Percentiles rank a stretch among this genome's conserved stretches.
Conservation (phyloP, 2,329 filamentous ascomycete species). For the Aspergillus sp. region DNA sequence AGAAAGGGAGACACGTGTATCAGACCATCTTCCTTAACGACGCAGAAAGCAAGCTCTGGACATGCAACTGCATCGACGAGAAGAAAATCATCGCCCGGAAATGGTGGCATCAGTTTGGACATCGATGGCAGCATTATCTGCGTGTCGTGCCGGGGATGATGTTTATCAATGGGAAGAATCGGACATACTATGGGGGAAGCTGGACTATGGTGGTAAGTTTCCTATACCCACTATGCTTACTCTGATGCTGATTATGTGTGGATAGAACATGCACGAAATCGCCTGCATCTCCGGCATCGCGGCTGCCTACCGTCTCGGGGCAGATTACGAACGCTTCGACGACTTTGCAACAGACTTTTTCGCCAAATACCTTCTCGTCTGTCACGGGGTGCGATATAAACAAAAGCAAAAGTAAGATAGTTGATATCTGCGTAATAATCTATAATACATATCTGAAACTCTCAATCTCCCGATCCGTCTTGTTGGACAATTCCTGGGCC, state of each 20-base stretch:
- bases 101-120: no score
- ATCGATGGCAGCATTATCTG: no score
- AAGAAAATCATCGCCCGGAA: no score
- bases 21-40: no score
- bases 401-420: background rate
- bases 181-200: no score
- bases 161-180: no score
- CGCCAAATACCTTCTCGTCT: conserved; percentile 27
- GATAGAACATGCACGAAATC: conserved; percentile 58
- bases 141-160: no score
- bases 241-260: background rate
- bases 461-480: conserved; percentile 30
- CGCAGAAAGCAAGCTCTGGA: no score
- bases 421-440: background rate
- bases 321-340: conserved; percentile 48
- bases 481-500: conserved; percentile 27
- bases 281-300: conserved; percentile 68
- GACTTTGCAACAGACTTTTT: conserved; percentile 29
- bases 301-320: conserved; percentile 65
- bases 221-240: no score
- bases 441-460: conserved; percentile 31
- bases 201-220: no score
- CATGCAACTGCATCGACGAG: no score
- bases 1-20: no score
- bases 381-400: conserved; percentile 25